Base-by-base conservation (phyloP, 768 basidiomycete species). In the Termitomyces sp. region DNA sequence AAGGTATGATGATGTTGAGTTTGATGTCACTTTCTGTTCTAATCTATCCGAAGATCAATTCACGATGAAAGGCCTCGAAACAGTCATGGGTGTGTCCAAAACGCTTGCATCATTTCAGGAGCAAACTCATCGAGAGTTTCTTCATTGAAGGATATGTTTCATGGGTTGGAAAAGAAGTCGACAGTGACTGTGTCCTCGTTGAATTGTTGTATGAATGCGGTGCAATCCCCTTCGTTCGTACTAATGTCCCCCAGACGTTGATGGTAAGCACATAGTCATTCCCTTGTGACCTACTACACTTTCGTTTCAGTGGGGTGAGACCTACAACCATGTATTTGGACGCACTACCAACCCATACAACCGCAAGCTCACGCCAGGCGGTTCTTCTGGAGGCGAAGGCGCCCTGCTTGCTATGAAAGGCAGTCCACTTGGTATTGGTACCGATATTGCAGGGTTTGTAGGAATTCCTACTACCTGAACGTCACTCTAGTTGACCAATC, bases 381-480 rank as follows among this genome's bases (percentile, higher is more conserved):
- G 86, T 2, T 85, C 83, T 0, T 82, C 80, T 1, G 87, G 86
- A 1, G 87, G 87, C 1, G 87, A 88, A 70, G 82, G 81, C 9
- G 84, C 86, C 0, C 71, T 87, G 0, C 57, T 87, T 3, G 85
- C 79, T 0, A 71, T 85, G 71, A 79, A 76, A 58, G 85, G 86
- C 12, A 79, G 79, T 46, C 78, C 79, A 3, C 63, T 88, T 1
- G 85, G 85, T 5, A 74, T 86, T 4, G 85, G 85, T 4, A 83
- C 85, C 1, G 85, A 86, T 65, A 79, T 86, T 42, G 81, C 79
- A 54, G 82, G 82, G 82, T 83, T 38, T 35, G 74, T 59, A 35
- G 15, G 8, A n/a, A 15, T 44, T 58, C 53, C 21, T 7, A 46
- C 26, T 46, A 46, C 46, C 33, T 15, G 19, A n/a, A 35, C 23